phyloP scores from a whole-genome alignment of 345 rosid species.

The Geranium rotundifolium region DNA sequence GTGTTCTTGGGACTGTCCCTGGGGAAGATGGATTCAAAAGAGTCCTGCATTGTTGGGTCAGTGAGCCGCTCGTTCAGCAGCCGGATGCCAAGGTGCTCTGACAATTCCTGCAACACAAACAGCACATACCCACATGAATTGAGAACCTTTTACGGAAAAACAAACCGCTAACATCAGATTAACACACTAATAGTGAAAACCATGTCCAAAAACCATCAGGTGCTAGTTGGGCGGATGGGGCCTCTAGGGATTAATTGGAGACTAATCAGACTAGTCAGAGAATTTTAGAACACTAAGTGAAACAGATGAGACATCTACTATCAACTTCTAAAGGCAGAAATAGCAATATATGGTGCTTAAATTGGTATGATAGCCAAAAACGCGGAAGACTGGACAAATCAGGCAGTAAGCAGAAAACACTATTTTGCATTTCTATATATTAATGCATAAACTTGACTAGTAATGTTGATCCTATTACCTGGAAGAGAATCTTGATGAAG shows the following conservation, averaged over 20 bases:
- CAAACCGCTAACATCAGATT: no score
- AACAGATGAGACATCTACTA: no score
- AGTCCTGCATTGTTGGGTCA: conserved; percentile 59
- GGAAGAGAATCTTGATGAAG: conserved; percentile 91
- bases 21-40: conserved; percentile 77
- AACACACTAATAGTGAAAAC: not conserved
- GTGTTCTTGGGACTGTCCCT: conserved; percentile 91
- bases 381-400: not conserved
- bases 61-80: conserved; percentile 71
- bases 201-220: not conserved
- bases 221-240: no score
- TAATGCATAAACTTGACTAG: not conserved
- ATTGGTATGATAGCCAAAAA: not conserved
- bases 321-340: no score
- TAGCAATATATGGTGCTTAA: no score
- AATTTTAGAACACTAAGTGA: no score
- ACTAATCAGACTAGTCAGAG: no score
- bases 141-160: not conserved
- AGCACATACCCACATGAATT: conserved; percentile 3
- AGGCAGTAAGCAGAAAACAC: not conserved
- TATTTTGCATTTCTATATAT: no score
- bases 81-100: conserved; percentile 82
- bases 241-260: no score
- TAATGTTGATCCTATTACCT: conserved; percentile 30
- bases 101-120: conserved; percentile 56